Percentiles rank a stretch among this genome's conserved stretches.
These are phyloP conservation scores for Ceratobasidium sp. DNA, from an alignment of 1,284 basidiomycete genomes.

Conservation along the genomic window DNA sequence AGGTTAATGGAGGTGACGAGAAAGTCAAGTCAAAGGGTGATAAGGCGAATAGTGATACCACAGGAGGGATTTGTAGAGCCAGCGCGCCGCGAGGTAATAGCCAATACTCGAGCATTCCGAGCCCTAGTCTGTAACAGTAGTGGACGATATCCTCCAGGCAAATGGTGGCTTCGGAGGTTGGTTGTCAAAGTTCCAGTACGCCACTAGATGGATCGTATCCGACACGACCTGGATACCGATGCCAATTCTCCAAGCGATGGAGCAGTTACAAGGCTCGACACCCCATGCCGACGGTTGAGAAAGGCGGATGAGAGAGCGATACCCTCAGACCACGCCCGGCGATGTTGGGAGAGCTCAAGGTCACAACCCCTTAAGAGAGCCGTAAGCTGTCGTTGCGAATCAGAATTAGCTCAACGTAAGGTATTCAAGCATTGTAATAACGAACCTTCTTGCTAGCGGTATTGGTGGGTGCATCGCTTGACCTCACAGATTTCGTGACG, in stretches of 20 bases:
- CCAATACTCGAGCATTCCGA: constrained; percentile 1
- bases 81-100: constrained; percentile 60
- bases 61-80: constrained; percentile 69
- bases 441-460: no score
- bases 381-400: no score
- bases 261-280: constrained; percentile 65
- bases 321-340: constrained; percentile 67
- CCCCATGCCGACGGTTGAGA: constrained; percentile 63
- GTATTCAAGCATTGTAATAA: no score
- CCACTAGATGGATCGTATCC: constrained; percentile 66
- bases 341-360: constrained; percentile 61
- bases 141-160: constrained; percentile 63
- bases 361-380: constrained; percentile 48
- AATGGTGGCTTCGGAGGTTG: constrained; percentile 63
- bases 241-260: constrained; percentile 63
- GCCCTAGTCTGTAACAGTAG: constrained; percentile 62
- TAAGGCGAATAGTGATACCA: constrained; percentile 63
- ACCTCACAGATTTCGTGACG: no score
- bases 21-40: constrained; percentile 64
- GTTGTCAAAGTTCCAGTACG: constrained; percentile 67
- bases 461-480: no score
- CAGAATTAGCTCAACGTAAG: no score
- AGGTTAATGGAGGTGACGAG: constrained; percentile 65
- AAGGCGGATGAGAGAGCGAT: constrained; percentile 64
- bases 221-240: constrained; percentile 68